phyloP scores from a whole-genome alignment of 129 eudicot species.

The Flaveria robusta region DNA sequence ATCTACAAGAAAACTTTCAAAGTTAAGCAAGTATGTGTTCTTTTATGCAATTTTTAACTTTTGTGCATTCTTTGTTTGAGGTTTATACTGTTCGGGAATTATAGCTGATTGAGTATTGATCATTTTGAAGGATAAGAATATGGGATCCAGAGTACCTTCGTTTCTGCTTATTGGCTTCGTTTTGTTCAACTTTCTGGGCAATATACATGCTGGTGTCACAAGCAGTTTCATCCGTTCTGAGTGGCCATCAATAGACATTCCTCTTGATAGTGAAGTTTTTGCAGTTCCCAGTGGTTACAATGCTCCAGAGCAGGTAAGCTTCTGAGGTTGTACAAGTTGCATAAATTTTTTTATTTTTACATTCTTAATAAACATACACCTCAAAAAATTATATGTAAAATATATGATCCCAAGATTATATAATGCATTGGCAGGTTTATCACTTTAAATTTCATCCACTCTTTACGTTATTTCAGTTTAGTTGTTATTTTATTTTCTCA shows the following conservation, averaged over 20 bases:
- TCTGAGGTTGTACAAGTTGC: not conserved
- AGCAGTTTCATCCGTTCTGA: slow-evolving; percentile 65
- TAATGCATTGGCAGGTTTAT: not conserved
- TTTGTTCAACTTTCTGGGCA: slow-evolving; percentile 31
- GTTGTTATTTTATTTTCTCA: not conserved
- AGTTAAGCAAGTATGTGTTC: not conserved
- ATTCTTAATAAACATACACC: not conserved
- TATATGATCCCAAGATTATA: not conserved
- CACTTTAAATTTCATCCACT: not conserved
- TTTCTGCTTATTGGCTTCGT: slow-evolving; percentile 23
- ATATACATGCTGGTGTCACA: slow-evolving; percentile 24
- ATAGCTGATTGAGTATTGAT: slow-evolving; percentile 1
- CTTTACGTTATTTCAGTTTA: not conserved
- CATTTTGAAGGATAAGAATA: slow-evolving; percentile 19
- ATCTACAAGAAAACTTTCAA: not conserved
- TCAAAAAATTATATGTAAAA: not conserved
- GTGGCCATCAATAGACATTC: slow-evolving; percentile 87
- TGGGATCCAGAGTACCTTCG: slow-evolving; percentile 39
- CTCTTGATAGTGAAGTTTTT: slow-evolving; percentile 79
- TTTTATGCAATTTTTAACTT: slow-evolving; percentile 8
- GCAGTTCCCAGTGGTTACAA: slow-evolving; percentile 75
- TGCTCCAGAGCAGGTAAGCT: slow-evolving; percentile 89
- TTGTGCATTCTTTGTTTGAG: slow-evolving; percentile 6
- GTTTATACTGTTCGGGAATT: slow-evolving; percentile 17
- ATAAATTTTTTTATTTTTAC: not conserved